phyloP scores from a whole-genome alignment of 1,284 basidiomycete species.

The Ustilago xerochloae region DNA sequence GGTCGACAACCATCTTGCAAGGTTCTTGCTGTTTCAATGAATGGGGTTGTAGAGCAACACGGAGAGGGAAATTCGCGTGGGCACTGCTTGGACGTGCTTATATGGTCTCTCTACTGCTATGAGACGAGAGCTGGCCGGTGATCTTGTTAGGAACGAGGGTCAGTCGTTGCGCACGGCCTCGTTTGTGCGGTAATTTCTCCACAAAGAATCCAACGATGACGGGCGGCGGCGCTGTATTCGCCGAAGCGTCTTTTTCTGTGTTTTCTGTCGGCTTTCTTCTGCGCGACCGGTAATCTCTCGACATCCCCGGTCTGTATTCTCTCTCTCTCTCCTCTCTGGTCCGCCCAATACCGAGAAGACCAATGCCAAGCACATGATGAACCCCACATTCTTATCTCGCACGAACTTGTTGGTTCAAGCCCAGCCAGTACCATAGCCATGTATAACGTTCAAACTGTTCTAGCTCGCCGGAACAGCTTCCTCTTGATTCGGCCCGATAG shows the following conservation, averaged over 20 bases:
- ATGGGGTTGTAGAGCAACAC: neutral
- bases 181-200: constrained; percentile 12
- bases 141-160: neutral
- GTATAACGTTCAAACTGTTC: too few relatives aligned
- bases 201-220: neutral
- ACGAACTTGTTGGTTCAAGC: neutral
- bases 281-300: constrained; percentile 24
- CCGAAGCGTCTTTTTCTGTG: constrained; percentile 2
- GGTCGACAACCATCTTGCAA: constrained; percentile 40
- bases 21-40: neutral
- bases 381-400: too few relatives aligned
- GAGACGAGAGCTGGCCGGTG: neutral
- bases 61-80: neutral
- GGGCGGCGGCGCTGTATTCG: constrained; percentile 10
- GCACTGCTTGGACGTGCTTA: neutral
- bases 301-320: constrained; percentile 26
- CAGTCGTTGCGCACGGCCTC: constrained; percentile 19
- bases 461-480: neutral
- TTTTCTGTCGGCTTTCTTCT: constrained; percentile 46
- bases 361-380: constrained; percentile 1
- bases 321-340: neutral
- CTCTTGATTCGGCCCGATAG: too few relatives aligned
- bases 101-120: neutral
- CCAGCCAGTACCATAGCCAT: too few relatives aligned
- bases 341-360: neutral